Conservation (phyloP, 805 yeast genomes). For the Wickerhamomyces chaumierensis region DNA sequence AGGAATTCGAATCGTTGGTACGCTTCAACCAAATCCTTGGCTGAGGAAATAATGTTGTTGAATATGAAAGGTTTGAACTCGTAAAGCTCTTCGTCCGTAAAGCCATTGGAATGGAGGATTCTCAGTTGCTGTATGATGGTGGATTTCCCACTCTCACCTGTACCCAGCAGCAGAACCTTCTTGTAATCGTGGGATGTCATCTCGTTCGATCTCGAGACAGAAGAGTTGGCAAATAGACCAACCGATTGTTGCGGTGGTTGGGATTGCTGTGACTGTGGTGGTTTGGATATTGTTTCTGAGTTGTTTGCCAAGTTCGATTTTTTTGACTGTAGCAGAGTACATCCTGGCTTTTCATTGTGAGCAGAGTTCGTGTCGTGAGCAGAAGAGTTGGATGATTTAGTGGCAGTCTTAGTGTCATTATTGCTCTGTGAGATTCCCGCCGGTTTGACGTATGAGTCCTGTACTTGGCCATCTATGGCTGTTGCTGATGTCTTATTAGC, state of each 20-base stretch:
- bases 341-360: too few relatives aligned
- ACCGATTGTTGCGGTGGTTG: neutral
- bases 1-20: slow-evolving; percentile 34
- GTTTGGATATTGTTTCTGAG: neutral
- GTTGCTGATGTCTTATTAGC: too few relatives aligned
- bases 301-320: too few relatives aligned
- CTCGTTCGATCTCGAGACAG: neutral
- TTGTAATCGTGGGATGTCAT: slow-evolving; percentile 30
- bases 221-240: neutral
- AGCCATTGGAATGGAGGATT: slow-evolving; percentile 30
- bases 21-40: slow-evolving; percentile 60
- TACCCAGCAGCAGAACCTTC: slow-evolving; percentile 70
- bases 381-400: too few relatives aligned
- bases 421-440: too few relatives aligned
- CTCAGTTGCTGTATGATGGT: slow-evolving; percentile 34
- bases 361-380: too few relatives aligned
- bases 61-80: slow-evolving; percentile 74
- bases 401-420: too few relatives aligned
- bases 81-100: slow-evolving; percentile 43
- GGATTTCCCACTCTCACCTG: slow-evolving; percentile 52
- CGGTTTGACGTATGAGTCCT: too few relatives aligned
- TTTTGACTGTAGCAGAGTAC: too few relatives aligned
- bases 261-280: neutral
- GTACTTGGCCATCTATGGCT: too few relatives aligned
- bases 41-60: slow-evolving; percentile 67